These are phyloP conservation scores for Trifolium fragiferum DNA, from an alignment of 306 rosid species.

Conservation along the genomic window DNA sequence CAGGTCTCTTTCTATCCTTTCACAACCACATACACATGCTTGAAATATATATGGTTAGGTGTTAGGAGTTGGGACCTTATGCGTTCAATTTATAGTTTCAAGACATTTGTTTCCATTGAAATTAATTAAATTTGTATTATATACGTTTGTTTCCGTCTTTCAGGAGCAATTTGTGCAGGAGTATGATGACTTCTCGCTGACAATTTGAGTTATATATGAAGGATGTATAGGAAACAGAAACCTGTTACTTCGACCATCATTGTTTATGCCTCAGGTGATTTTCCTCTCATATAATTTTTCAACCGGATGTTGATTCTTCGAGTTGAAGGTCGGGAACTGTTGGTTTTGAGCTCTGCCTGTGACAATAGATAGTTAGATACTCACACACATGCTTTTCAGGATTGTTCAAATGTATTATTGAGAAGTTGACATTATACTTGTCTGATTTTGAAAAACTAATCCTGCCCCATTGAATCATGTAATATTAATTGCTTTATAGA, in stretches of 20 bases:
- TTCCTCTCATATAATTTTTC: slow-evolving; percentile 26
- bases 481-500: slow-evolving; percentile 35
- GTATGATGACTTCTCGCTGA: slow-evolving; percentile 49
- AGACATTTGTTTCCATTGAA: slow-evolving; percentile 21
- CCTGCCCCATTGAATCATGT: slow-evolving; percentile 38
- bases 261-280: slow-evolving; percentile 38
- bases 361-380: slow-evolving; percentile 37
- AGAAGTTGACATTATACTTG: slow-evolving; percentile 21
- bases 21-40: slow-evolving; percentile 8
- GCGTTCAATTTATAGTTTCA: neutral
- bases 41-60: slow-evolving; percentile 20
- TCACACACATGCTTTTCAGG: slow-evolving; percentile 31
- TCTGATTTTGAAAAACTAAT: slow-evolving; percentile 35
- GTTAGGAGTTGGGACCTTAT: slow-evolving; percentile 24
- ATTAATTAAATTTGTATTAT: slow-evolving; percentile 14
- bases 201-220: slow-evolving; percentile 15
- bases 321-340: slow-evolving; percentile 34
- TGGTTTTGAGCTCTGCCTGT: slow-evolving; percentile 26
- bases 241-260: slow-evolving; percentile 21
- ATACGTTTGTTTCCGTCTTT: slow-evolving; percentile 29
- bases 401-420: slow-evolving; percentile 34
- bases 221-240: slow-evolving; percentile 39
- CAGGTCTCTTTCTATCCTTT: slow-evolving; percentile 56
- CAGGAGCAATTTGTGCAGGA: slow-evolving; percentile 73
- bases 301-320: slow-evolving; percentile 39